Percentiles rank a stretch among this genome's conserved stretches.
phyloP scores from a whole-genome alignment of 352 stramenopile genomes.

The Plasmopara muralis region DNA sequence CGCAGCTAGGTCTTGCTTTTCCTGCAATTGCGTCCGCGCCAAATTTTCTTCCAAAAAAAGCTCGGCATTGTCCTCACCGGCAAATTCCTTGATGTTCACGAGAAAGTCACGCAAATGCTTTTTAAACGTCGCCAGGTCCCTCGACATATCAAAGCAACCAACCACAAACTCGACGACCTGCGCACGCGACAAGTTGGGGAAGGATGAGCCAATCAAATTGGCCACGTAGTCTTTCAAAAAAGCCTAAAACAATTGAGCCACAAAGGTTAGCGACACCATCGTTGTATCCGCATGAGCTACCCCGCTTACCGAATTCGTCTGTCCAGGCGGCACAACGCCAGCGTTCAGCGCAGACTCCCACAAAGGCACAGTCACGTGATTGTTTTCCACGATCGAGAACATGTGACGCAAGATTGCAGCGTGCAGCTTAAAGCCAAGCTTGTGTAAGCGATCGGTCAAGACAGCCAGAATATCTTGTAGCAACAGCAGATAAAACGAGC shows the following conservation, averaged over 20 bases:
- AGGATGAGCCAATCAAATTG: conserved; percentile 94
- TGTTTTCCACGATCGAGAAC: conserved; percentile 96
- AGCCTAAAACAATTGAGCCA: conserved; percentile 20
- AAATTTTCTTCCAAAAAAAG: conserved; percentile 95
- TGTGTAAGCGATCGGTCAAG: conserved; percentile 98
- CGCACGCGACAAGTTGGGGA: conserved; percentile 91
- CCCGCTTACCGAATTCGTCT: conserved; percentile 70
- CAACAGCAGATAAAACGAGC: conserved; percentile 93
- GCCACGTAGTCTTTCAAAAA: conserved; percentile 97
- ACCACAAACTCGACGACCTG: conserved; percentile 97
- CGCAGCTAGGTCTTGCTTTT: conserved; percentile 78
- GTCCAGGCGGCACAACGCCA: conserved; percentile 39
- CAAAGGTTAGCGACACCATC: not conserved
- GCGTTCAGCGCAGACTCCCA: conserved; percentile 89
- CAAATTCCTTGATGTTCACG: conserved; percentile 98
- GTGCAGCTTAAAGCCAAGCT: conserved; percentile 98
- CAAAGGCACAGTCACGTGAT: conserved; percentile 94
- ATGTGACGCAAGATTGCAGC: conserved; percentile 96
- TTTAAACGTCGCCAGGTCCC: conserved; percentile 97
- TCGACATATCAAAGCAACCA: conserved; percentile 96
- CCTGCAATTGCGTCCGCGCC: conserved; percentile 74
- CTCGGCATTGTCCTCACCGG: conserved; percentile 94
- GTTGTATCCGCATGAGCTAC: not conserved
- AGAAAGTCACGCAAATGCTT: conserved; percentile 99
- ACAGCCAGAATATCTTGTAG: conserved; percentile 95